Evolutionary conservation across 768 basidiomycete genomes (phyloP).

Genomic region (Leccinum imitatum): DNA sequence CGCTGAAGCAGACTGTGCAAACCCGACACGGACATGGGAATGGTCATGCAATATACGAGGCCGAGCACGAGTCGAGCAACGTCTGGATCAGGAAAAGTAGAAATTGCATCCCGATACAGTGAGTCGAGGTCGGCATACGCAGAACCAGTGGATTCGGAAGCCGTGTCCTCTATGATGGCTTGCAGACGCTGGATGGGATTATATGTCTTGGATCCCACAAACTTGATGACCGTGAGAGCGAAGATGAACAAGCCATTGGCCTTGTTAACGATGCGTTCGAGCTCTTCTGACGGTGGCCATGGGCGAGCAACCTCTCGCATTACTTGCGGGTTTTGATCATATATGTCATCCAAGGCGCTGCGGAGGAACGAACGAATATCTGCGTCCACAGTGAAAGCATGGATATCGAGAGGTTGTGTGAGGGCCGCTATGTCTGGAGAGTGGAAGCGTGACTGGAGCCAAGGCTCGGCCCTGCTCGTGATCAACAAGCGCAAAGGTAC

Average conservation of each 20-base stretch:
- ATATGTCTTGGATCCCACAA: constrained; percentile 20
- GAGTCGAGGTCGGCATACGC: constrained; percentile 16
- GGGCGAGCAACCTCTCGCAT: constrained; percentile 13
- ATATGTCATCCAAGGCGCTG: constrained; percentile 14
- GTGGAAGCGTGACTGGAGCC: constrained; percentile 8
- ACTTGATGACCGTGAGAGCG: constrained; percentile 28
- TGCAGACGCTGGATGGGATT: constrained; percentile 19
- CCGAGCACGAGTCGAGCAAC: constrained; percentile 18
- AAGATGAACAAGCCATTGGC: constrained; percentile 29
- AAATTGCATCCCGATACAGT: constrained; percentile 17
- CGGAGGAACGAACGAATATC: constrained; percentile 26
- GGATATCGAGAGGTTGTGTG: constrained; percentile 15
- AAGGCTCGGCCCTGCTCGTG: no score
- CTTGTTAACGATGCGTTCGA: constrained; percentile 20
- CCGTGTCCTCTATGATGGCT: constrained; percentile 12
- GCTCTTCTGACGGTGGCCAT: constrained; percentile 26
- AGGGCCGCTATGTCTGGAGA: constrained; percentile 11
- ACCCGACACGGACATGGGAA: constrained; percentile 12
- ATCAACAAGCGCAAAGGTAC: no score
- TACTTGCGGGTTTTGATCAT: constrained; percentile 4
- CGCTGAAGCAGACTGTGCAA: constrained; percentile 10
- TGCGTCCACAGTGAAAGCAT: constrained; percentile 19
- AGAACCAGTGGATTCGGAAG: constrained; percentile 1
- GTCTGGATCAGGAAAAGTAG: constrained; percentile 16
- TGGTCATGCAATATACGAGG: constrained; percentile 16